These are phyloP conservation scores for Neodidymelliopsis sp. DNA, from an alignment of 2,329 filamentous ascomycete genomes.

Conservation along the genomic window DNA sequence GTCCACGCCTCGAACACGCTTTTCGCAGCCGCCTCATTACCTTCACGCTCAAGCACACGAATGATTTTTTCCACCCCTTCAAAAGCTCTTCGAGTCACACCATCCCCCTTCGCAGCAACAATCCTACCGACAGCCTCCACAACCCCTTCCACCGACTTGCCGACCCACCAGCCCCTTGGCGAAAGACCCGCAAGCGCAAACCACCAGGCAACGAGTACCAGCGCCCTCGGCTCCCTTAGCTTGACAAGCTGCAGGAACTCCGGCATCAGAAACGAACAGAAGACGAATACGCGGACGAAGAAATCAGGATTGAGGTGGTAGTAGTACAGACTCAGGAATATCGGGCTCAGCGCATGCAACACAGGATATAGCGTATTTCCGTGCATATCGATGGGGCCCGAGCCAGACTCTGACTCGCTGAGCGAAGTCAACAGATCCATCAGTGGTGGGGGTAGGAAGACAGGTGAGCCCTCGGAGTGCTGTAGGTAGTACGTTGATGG, in stretches of 20 bases:
- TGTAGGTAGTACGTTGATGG: constrained; percentile 31
- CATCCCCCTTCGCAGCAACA: constrained; percentile 21
- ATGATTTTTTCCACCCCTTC: constrained; percentile 32
- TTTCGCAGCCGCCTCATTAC: constrained; percentile 33
- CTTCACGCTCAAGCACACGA: constrained; percentile 15
- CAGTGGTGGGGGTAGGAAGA: constrained; percentile 41
- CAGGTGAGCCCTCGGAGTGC: constrained; percentile 14
- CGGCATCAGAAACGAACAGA: constrained; percentile 41
- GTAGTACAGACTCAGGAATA: constrained; percentile 45
- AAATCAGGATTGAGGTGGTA: constrained; percentile 39
- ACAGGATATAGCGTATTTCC: constrained; percentile 31
- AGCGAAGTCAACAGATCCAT: constrained; percentile 31
- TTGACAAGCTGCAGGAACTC: constrained; percentile 38
- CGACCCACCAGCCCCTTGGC: constrained; percentile 38
- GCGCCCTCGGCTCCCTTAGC: constrained; percentile 32
- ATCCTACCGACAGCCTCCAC: constrained; percentile 32
- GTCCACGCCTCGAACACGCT: constrained; percentile 39
- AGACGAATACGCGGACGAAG: constrained; percentile 38
- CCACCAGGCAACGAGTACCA: constrained; percentile 41
- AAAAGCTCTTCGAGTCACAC: constrained; percentile 24
- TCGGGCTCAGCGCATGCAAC: constrained; percentile 41
- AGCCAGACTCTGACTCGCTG: constrained; percentile 15
- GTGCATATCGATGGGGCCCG: constrained; percentile 30
- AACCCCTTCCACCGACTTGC: constrained; percentile 20
- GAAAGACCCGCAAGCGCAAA: constrained; percentile 34